Percentiles rank a stretch among this genome's conserved stretches.
These are phyloP conservation scores for Tulasnella sp. DNA, from an alignment of 768 basidiomycete species.

Conservation along the genomic window DNA sequence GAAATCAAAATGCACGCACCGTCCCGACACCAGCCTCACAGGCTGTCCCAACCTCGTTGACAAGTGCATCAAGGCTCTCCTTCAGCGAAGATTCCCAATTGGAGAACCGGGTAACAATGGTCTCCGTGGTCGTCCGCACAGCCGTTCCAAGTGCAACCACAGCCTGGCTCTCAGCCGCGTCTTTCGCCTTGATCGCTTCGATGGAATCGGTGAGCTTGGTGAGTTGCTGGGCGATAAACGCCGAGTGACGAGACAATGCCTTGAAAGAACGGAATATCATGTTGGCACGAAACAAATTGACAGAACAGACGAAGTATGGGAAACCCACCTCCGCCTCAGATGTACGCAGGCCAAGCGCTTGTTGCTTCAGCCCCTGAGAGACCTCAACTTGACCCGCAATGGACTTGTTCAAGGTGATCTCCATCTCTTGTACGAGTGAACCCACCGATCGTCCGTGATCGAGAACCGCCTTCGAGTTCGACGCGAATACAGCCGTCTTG, in stretches of 20 bases:
- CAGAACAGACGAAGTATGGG: background rate
- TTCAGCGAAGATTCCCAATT: conserved; percentile 49
- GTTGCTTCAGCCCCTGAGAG: conserved; percentile 42
- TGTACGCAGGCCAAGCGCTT: conserved; percentile 45
- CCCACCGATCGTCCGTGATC: conserved; percentile 51
- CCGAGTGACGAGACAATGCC: conserved; percentile 32
- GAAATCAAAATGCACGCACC: no score
- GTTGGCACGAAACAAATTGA: no score
- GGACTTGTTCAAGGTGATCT: conserved; percentile 51
- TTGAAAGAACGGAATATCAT: background rate
- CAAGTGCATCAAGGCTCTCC: conserved; percentile 40
- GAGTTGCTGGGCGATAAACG: conserved; percentile 49
- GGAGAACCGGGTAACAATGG: conserved; percentile 41
- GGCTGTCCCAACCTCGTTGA: conserved; percentile 33
- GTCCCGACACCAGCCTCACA: conserved; percentile 33
- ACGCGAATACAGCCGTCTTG: conserved; percentile 48
- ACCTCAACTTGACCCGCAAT: conserved; percentile 45
- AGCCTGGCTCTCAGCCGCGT: conserved; percentile 44
- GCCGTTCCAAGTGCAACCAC: conserved; percentile 38
- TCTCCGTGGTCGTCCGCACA: conserved; percentile 43
- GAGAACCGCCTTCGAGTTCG: conserved; percentile 56
- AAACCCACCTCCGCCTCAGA: conserved; percentile 41
- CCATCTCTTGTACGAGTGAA: conserved; percentile 42
- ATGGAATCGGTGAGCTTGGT: conserved; percentile 43
- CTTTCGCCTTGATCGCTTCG: conserved; percentile 44